phyloP scores from a whole-genome alignment of 805 yeast species.

The Priceomyces melissophilus region DNA sequence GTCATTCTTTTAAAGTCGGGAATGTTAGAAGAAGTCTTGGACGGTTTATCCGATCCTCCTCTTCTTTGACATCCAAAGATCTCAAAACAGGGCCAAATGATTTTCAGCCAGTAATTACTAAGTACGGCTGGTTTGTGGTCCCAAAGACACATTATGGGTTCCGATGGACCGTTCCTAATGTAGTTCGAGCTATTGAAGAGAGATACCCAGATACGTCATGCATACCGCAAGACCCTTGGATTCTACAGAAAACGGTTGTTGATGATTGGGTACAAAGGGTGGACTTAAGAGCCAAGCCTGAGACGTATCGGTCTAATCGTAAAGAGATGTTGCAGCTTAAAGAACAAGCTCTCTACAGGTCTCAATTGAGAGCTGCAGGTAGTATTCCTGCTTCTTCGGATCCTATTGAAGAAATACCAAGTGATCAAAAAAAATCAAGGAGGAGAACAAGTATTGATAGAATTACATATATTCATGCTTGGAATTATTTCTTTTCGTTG shows the following conservation, averaged over 20 bases:
- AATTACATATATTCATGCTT: slow-evolving; percentile 29
- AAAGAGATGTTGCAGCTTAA: slow-evolving; percentile 8
- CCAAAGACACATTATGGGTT: slow-evolving; percentile 14
- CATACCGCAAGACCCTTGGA: slow-evolving; percentile 2
- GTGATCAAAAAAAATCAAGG: slow-evolving; percentile 6
- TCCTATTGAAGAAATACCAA: slow-evolving; percentile 1
- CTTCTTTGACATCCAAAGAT: not conserved
- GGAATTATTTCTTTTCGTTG: slow-evolving; percentile 30
- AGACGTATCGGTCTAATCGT: slow-evolving; percentile 5
- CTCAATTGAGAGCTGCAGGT: slow-evolving; percentile 16
- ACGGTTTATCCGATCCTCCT: no score
- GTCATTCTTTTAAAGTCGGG: no score
- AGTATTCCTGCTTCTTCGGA: slow-evolving; percentile 2
- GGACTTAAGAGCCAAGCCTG: slow-evolving; percentile 5
- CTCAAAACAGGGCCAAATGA: slow-evolving; percentile 7
- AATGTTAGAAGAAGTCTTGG: no score
- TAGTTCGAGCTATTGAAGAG: slow-evolving; percentile 9
- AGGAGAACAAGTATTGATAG: slow-evolving; percentile 11
- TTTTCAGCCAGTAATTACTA: slow-evolving; percentile 12
- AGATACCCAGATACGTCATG: slow-evolving; percentile 11
- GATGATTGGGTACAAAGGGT: slow-evolving; percentile 13
- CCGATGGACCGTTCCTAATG: slow-evolving; percentile 15
- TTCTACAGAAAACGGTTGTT: slow-evolving; percentile 11
- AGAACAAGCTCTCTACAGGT: slow-evolving; percentile 18
- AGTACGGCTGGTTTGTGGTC: slow-evolving; percentile 20